Base-by-base conservation (phyloP, 345 rosid species). In the Raphanus sativus region DNA sequence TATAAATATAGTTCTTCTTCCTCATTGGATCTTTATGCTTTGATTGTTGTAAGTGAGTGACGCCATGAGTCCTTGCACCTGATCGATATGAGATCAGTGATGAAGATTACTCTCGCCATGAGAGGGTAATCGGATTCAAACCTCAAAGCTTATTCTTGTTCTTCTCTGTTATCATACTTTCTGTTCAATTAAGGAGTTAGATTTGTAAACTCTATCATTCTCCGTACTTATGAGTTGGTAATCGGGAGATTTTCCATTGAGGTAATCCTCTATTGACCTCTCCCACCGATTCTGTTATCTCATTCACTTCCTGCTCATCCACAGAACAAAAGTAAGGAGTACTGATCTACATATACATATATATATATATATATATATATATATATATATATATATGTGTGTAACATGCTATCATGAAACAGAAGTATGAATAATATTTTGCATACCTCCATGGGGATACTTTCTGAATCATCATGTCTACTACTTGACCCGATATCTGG, bases 361-460 rank as follows among this genome's bases (percentile, higher is more conserved):
- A 29, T 29, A 42, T 21, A 21, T 21, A 21, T 21, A 21, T 21
- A 21, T 21, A 1, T 21, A 1, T 21, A 34, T 29, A 29, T 29
- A 29, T 29, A 42, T 21, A 21, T 21, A 21, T 21, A 21, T 21
- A 21, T 21, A 1, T 21, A 1, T 21, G 21, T 21, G 21, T 42
- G 50, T 58, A 8, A 58, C 1, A 58, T 24, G 26, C 62, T 24
- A 58, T 58, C 30, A 24, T 24, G 6, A 58, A 59, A 59, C 6
- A 26, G 2, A 4, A 59, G 33, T 55, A 55, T 7, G 24, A 8
- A 11, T 29, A 17, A 45, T 5, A 48, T 1, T 38, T 28, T 3
- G 30, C 58, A 29, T 55, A 75, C 78, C 72, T 66, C 78, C 8
- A 4, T 59, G 8, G 33, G 2, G 33, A 26, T 38, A 8, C 42